A percentile compares a stretch with the other conserved stretches of the same genome.
These are phyloP conservation scores for Bothriochloa decipiens DNA, from an alignment of 176 grass and related monocot genomes.

Conservation along the genomic window DNA sequence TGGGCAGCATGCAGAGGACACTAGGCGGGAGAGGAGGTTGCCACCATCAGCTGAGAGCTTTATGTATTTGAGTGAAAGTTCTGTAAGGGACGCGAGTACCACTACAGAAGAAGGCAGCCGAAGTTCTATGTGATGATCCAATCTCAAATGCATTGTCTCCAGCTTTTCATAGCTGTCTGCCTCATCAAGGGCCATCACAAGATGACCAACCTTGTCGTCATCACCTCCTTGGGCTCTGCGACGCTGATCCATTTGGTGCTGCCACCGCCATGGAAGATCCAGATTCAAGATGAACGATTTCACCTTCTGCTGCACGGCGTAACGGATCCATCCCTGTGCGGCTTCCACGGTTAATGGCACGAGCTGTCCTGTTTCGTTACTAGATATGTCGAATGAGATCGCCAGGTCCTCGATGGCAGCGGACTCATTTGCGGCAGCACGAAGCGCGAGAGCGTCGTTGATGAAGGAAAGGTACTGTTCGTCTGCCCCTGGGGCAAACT, in stretches of 20 bases:
- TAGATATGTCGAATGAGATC: background rate
- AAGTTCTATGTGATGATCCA: accelerated
- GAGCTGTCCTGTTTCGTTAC: background rate
- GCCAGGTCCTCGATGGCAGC: background rate
- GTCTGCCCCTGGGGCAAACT: background rate
- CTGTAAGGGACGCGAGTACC: background rate
- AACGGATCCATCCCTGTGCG: background rate
- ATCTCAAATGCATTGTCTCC: background rate
- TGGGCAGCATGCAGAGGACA: background rate
- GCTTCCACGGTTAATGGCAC: background rate
- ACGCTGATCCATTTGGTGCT: too few relatives aligned
- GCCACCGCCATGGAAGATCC: too few relatives aligned
- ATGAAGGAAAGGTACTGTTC: background rate
- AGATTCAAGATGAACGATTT: background rate
- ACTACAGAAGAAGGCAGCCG: background rate
- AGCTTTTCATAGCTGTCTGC: background rate
- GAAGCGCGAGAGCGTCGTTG: background rate
- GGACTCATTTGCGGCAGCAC: too few relatives aligned
- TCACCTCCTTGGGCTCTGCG: too few relatives aligned
- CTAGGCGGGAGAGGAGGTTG: background rate
- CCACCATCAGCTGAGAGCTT: too few relatives aligned
- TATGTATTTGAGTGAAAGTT: background rate
- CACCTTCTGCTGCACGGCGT: background rate
- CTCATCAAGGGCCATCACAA: background rate
- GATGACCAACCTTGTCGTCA: too few relatives aligned